Base-by-base conservation (phyloP, 2,329 filamentous ascomycete species). In the Madurella fahalii region DNA sequence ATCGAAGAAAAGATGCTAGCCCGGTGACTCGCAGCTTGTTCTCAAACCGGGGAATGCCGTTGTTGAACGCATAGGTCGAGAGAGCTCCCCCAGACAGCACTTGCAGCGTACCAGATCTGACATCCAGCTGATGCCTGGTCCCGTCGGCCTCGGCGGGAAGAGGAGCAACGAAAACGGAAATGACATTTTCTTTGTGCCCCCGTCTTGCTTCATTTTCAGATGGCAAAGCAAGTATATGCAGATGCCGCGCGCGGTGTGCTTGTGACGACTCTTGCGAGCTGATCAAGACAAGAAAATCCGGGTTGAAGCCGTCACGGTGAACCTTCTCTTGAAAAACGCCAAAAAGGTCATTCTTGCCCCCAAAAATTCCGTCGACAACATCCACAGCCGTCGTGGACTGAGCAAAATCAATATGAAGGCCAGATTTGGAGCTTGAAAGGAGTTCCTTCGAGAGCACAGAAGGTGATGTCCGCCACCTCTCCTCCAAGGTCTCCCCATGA, bases 51-150 rank as follows among this genome's bases (percentile, higher is more conserved):
- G 86, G 86, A 7, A 86, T 63, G 20, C 72, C 15, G 81, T 81
- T 13, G 78, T 76, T 15, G 79, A 81, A 71, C 58, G 89, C 83
- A 66, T 85, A 89, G 2, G 83, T 80, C 25, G 74, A 76, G 16
- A 92, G 72, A 1, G 67, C 70, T 11, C 77, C 78, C 18, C 75
- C 71, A 13, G 73, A 67, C 1, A 89, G 74, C 63, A 85, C 78
- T 56, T 88, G 77, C 3, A 92, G 71, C 40, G 78, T 77, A 12
- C 87, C 87, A 2, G 82, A 81, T 17, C 80, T 78, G 20, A 83
- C 71, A 59, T 91, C 83, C 1, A 90, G 52, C 52, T 64, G 63
- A 39, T 54, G 61, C 17, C 54, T 62, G 44, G 57, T 41, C n/a
- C 52, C 41, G 16, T 15, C 40, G 3, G 34, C 16, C 7, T 57